Conservation (phyloP, 139 green algal genomes). For the Picochlorum sp. region DNA sequence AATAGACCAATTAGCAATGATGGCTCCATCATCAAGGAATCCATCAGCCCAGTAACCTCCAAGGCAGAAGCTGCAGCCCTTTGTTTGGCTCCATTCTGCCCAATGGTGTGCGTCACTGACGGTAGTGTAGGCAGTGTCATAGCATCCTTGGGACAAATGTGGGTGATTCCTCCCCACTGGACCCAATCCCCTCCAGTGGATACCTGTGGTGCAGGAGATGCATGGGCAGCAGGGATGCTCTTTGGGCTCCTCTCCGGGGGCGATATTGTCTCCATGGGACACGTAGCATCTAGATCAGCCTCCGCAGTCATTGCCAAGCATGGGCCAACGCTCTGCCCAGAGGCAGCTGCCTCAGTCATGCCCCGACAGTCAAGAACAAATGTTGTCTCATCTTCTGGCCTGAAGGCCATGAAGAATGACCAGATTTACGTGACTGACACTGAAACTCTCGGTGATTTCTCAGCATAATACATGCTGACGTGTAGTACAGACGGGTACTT, state of each 20-base stretch:
- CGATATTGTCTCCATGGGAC: slow-evolving; percentile 50
- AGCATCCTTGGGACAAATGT: slow-evolving; percentile 41
- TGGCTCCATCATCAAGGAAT: background rate
- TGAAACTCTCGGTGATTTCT: too few species aligned
- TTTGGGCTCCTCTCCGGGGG: slow-evolving; percentile 46
- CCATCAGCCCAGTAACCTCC: background rate
- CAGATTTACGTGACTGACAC: too few species aligned
- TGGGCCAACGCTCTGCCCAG: slow-evolving; percentile 40
- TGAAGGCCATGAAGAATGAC: too few species aligned
- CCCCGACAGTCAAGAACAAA: background rate
- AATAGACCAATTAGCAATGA: background rate
- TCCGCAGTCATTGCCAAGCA: slow-evolving; percentile 59
- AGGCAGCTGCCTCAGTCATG: slow-evolving; percentile 51
- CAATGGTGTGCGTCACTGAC: slow-evolving; percentile 75
- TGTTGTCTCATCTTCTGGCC: background rate
- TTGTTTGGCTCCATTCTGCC: slow-evolving; percentile 42
- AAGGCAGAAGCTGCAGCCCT: slow-evolving; percentile 38
- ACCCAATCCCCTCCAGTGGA: slow-evolving; percentile 59
- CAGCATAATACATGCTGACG: too few species aligned
- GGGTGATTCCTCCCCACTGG: slow-evolving; percentile 60
- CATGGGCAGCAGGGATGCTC: slow-evolving; percentile 64
- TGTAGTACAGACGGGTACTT: too few species aligned
- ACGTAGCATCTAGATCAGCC: slow-evolving; percentile 45
- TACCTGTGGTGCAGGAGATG: slow-evolving; percentile 83
- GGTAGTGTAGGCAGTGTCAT: slow-evolving; percentile 56